Base-by-base conservation (phyloP, 2,329 filamentous ascomycete genomes). In the Penicillium vulpinum region DNA sequence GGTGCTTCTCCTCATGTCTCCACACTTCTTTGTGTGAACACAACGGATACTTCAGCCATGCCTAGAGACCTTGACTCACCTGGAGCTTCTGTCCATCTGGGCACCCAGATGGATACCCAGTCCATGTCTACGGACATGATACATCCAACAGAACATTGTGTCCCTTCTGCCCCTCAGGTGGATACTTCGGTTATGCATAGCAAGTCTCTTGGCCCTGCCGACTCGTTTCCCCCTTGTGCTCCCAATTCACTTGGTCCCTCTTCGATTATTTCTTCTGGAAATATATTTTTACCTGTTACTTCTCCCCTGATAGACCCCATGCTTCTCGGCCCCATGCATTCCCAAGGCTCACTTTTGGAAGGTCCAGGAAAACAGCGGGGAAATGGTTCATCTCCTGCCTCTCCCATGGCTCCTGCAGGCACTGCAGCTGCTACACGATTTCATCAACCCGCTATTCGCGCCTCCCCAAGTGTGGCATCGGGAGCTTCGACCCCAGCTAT, bases 401-500 rank as follows among this genome's bases (percentile, higher is more conserved):
- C 58, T 36, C 45, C 64, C 5, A 59, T 62, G 24, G 62, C 65
- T 3, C 67, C 71, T 6, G 59, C 63, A 11, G 69, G 67, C 21
- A 73, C 70, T 7, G 53, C 62, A 21, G 62, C 67, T 2, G 56
- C 62, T 5, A 60, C 64, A 18, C 65, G 65, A 31, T 63, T 52
- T 18, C 28, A 29, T 5, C 40, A 40, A 18, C 35, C 59, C 16
- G 60, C 66, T 22, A 54, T 62, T n/a, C 66, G 55, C 33, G 63
- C 64, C 2, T 60, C 62, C n/a, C 58, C 57, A 11, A 57, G 51
- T 54, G 18, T 54, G 55, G n/a, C 38, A 26, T 3, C 58, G 44
- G 40, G 53, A 13, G 59, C 50, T 5, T 62, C 66, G 33, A 67
- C 57, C 45, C 61, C 63, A 15, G 60, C 63, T 26, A 57, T 57